phyloP scores from a whole-genome alignment of 306 rosid species.

The Quillaja saponaria region DNA sequence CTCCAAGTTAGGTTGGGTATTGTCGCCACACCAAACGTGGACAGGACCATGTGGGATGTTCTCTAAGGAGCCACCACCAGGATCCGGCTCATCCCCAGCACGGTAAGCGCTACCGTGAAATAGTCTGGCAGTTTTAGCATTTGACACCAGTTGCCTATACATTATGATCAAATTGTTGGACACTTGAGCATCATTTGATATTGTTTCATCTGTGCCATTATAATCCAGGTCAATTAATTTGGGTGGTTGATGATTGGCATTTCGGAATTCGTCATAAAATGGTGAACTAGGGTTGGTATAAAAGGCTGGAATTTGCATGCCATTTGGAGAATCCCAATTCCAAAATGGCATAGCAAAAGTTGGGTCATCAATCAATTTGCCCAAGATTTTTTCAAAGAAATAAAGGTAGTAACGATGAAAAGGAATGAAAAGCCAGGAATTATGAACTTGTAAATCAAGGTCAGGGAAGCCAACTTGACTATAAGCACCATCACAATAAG shows the following conservation, averaged over 20 bases:
- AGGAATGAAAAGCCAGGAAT: conserved; percentile 82
- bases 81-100: conserved; percentile 58
- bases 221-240: conserved; percentile 49
- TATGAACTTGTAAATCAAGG: conserved; percentile 72
- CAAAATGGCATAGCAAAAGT: conserved; percentile 67
- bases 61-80: conserved; percentile 60
- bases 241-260: conserved; percentile 59
- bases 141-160: conserved; percentile 75
- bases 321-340: conserved; percentile 70
- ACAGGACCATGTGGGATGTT: conserved; percentile 60
- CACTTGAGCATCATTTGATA: neutral
- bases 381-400: conserved; percentile 73
- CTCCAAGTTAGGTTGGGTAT: conserved; percentile 46
- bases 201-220: neutral
- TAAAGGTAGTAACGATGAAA: conserved; percentile 76
- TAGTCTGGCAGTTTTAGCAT: conserved; percentile 39
- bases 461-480: conserved; percentile 63
- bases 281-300: conserved; percentile 46
- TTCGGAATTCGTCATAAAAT: conserved; percentile 53
- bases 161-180: conserved; percentile 51
- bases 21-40: conserved; percentile 63
- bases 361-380: conserved; percentile 62
- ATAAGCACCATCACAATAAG: conserved; percentile 82
- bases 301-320: conserved; percentile 63
- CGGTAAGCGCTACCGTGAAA: conserved; percentile 62